phyloP scores from a whole-genome alignment of 495 filamentous ascomycete species.

The Lasiosphaeria hispida region DNA sequence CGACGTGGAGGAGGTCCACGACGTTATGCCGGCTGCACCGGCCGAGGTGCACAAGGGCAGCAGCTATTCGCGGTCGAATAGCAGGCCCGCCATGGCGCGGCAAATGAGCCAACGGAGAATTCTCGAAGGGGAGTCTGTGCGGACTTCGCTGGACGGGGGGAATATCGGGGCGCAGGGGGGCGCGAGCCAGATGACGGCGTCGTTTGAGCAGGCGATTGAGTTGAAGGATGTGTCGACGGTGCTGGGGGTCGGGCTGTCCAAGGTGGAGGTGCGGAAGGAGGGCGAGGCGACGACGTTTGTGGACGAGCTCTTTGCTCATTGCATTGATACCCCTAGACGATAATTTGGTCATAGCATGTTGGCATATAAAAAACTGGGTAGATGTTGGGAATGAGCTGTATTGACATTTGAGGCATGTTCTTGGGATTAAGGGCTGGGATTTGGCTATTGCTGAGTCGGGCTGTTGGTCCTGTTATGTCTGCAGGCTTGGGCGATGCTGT shows the following conservation, averaged over 20 bases:
- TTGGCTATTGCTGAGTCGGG: neutral
- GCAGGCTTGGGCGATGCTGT: too few species aligned
- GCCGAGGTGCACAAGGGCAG: neutral
- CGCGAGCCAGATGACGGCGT: neutral
- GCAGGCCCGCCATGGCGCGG: neutral
- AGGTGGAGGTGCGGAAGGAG: constrained; percentile 25
- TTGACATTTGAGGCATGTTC: neutral
- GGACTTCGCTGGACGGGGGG: neutral
- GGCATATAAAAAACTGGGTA: neutral
- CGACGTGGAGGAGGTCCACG: constrained; percentile 21
- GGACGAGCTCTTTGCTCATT: constrained; percentile 37
- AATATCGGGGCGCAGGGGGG: neutral
- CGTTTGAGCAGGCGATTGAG: constrained; percentile 16
- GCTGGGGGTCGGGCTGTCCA: constrained; percentile 12
- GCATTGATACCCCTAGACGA: constrained; percentile 27
- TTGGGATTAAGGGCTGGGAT: neutral
- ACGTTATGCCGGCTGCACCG: neutral
- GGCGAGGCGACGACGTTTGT: constrained; percentile 38
- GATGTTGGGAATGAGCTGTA: neutral
- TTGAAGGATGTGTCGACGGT: constrained; percentile 11
- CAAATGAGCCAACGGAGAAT: constrained; percentile 2
- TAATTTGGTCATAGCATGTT: neutral
- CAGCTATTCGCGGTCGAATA: neutral
- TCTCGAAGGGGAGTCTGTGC: neutral
- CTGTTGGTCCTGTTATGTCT: too few species aligned